Percentiles rank a stretch among this genome's conserved stretches.
phyloP scores from a whole-genome alignment of 139 green algal species.

The Micractinium conductrix region DNA sequence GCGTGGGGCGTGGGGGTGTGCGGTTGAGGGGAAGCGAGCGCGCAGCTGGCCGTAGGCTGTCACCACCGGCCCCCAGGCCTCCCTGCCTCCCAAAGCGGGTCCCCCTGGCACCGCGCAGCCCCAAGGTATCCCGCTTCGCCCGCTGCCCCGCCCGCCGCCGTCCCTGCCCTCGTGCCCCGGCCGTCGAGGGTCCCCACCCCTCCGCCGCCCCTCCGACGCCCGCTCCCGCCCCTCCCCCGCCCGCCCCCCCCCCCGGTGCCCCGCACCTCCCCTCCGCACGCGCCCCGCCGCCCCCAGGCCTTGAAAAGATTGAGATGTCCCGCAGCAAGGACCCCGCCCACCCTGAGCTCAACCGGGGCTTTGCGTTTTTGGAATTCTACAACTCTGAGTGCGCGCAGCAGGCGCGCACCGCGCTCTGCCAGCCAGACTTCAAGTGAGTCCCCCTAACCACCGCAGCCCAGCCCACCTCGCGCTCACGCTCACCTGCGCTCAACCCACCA shows the following conservation, averaged over 20 bases:
- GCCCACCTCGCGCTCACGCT: not conserved
- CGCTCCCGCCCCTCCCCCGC: too few species aligned
- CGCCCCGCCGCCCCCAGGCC: constrained; percentile 41
- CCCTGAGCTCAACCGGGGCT: constrained; percentile 80
- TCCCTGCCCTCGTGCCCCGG: not conserved
- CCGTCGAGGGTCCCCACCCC: too few species aligned
- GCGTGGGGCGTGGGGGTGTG: not conserved
- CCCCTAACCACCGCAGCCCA: not conserved
- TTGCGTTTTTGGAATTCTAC: constrained; percentile 92
- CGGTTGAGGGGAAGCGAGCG: not conserved
- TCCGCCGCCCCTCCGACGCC: not conserved
- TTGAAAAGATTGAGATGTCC: constrained; percentile 69
- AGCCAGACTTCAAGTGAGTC: constrained; percentile 66
- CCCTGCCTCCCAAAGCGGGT: too few species aligned
- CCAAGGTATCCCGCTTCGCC: too few species aligned
- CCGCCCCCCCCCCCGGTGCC: not conserved
- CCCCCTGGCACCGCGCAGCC: too few species aligned
- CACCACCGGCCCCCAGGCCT: not conserved
- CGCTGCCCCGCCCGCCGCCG: too few species aligned
- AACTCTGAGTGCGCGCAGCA: constrained; percentile 82
- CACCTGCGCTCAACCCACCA: not conserved
- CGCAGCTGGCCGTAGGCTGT: not conserved
- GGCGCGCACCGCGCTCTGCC: constrained; percentile 66
- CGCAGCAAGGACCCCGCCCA: constrained; percentile 61
- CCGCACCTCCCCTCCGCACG: not conserved